These are phyloP conservation scores for Nepenthes alata DNA, from an alignment of 179 eudicot species.

Conservation along the genomic window DNA sequence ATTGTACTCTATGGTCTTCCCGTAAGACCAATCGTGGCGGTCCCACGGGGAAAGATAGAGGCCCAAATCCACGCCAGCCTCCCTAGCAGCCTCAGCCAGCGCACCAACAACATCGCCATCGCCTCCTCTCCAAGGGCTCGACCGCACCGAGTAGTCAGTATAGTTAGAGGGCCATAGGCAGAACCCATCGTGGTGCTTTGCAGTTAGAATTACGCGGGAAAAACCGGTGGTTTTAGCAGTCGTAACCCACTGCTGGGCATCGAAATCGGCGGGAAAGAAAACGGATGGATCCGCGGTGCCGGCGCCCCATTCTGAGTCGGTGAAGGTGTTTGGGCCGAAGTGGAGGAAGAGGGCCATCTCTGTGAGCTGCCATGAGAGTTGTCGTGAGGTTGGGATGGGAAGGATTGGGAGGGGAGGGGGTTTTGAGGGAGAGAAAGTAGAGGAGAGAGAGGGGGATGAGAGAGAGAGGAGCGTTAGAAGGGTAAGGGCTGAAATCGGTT, in stretches of 20 bases:
- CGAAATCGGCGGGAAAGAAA: conserved; percentile 41
- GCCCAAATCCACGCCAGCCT: conserved; percentile 46
- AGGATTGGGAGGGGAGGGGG: conserved; percentile 63
- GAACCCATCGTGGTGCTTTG: conserved; percentile 85
- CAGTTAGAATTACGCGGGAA: conserved; percentile 42
- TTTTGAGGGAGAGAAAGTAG: conserved; percentile 7
- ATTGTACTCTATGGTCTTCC: conserved; percentile 58
- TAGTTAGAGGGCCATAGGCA: conserved; percentile 67
- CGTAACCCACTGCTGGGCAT: conserved; percentile 50
- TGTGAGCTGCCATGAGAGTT: conserved; percentile 53
- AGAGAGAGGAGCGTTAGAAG: not conserved
- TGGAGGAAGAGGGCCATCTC: conserved; percentile 68
- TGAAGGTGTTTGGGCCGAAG: conserved; percentile 82
- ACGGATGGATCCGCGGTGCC: conserved; percentile 46
- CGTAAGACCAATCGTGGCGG: conserved; percentile 52
- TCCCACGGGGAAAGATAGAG: conserved; percentile 89
- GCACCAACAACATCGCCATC: conserved; percentile 60
- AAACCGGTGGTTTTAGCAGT: conserved; percentile 50
- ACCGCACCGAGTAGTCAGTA: conserved; percentile 48
- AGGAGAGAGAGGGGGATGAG: conserved; percentile 1
- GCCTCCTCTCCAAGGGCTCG: conserved; percentile 51
- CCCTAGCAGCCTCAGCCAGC: conserved; percentile 39
- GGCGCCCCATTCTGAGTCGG: conserved; percentile 64
- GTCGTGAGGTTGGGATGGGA: conserved; percentile 54
- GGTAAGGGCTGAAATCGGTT: conserved; percentile 3